phyloP scores from a whole-genome alignment of 176 grass and related monocot species.

The Triticum urartu region DNA sequence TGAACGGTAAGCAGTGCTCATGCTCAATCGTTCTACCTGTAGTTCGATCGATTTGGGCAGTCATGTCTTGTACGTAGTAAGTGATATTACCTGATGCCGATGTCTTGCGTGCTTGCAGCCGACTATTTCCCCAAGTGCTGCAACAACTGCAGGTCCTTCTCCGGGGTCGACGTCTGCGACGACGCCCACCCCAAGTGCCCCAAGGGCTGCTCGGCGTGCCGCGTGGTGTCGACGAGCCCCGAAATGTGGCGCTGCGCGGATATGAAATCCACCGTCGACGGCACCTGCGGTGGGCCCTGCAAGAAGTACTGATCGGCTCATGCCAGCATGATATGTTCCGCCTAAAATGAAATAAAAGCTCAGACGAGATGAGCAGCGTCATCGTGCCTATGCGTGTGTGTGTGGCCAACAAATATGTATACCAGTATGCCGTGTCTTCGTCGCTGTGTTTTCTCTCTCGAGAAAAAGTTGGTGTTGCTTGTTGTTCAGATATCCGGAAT shows the following conservation, averaged over 20 bases:
- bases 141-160: conserved; percentile 13
- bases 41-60: background rate
- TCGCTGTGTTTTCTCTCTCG: background rate
- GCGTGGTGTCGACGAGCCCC: background rate
- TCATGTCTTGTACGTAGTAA: too few species aligned
- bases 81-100: background rate
- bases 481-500: background rate
- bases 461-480: background rate
- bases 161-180: background rate
- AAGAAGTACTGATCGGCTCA: background rate
- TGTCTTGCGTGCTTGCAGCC: background rate
- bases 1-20: background rate
- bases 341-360: background rate
- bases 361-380: background rate
- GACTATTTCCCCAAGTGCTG: background rate
- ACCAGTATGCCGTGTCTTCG: background rate
- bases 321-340: background rate
- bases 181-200: background rate
- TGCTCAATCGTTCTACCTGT: background rate
- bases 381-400: background rate
- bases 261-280: background rate
- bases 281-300: background rate
- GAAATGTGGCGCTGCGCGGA: background rate
- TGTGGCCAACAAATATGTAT: background rate
- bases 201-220: background rate